phyloP scores from a whole-genome alignment of 257 asterid genomes.

The Solanum gracilifrons region DNA sequence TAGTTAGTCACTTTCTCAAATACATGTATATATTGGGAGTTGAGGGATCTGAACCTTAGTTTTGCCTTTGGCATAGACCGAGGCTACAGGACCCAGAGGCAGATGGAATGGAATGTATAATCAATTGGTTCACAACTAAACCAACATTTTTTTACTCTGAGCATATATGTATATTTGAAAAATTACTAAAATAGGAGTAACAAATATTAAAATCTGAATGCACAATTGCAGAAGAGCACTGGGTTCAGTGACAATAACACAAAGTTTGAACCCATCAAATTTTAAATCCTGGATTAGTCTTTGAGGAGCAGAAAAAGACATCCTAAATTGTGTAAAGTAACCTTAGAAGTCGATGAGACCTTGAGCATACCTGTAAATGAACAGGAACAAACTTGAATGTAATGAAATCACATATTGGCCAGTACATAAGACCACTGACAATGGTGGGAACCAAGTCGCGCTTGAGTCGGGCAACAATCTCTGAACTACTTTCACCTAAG shows the following conservation, averaged over 20 bases:
- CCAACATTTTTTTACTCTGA: background rate
- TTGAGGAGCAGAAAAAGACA: background rate
- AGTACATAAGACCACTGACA: constrained; percentile 56
- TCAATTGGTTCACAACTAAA: background rate
- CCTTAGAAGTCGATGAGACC: background rate
- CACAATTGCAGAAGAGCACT: background rate
- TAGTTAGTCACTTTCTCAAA: background rate
- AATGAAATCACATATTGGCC: constrained; percentile 83
- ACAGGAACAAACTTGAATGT: constrained; percentile 84
- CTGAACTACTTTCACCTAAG: constrained; percentile 65
- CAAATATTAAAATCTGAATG: background rate
- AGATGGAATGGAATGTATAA: background rate
- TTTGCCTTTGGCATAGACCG: background rate
- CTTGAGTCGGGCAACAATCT: constrained; percentile 64
- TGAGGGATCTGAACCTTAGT: background rate
- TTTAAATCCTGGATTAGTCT: background rate
- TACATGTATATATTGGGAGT: background rate
- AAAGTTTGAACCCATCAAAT: background rate
- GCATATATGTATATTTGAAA: background rate
- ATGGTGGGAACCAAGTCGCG: constrained; percentile 74
- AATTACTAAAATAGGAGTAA: background rate
- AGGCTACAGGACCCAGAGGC: background rate
- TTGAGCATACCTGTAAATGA: constrained; percentile 56
- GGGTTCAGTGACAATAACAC: background rate
- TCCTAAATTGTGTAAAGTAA: background rate